These are phyloP conservation scores for Sicyos baderoa DNA, from an alignment of 306 rosid species.

Conservation along the genomic window DNA sequence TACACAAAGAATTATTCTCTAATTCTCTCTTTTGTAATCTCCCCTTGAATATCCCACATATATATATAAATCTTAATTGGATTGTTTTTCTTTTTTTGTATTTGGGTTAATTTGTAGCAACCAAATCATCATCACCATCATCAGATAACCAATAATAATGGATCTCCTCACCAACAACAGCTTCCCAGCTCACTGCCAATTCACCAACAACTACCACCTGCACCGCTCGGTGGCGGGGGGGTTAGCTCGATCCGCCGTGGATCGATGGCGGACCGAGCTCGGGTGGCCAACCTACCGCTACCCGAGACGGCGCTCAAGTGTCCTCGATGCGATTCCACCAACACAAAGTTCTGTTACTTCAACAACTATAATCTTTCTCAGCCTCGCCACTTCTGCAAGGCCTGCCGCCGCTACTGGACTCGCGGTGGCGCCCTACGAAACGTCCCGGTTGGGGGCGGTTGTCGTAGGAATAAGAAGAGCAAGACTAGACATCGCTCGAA, in stretches of 20 bases:
- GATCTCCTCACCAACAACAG: conserved; percentile 35
- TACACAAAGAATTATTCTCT: conserved; percentile 3
- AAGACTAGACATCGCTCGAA: conserved; percentile 48
- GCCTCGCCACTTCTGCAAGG: conserved; percentile 94
- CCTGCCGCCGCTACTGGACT: conserved; percentile 96
- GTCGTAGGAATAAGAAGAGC: conserved; percentile 80
- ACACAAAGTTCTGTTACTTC: too few species aligned
- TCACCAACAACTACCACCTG: conserved; percentile 12
- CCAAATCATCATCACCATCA: background rate
- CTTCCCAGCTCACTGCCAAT: conserved; percentile 33
- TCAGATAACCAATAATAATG: conserved; percentile 22
- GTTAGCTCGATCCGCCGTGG: conserved; percentile 45
- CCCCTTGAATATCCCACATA: conserved; percentile 20
- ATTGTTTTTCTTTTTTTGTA: background rate
- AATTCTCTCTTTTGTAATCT: conserved; percentile 15
- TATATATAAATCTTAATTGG: background rate
- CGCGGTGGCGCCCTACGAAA: conserved; percentile 73
- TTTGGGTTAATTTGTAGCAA: background rate
- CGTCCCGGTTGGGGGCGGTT: conserved; percentile 92
- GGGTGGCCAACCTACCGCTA: conserved; percentile 64
- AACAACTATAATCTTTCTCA: conserved; percentile 74
- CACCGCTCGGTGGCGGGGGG: conserved; percentile 1
- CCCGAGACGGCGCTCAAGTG: conserved; percentile 69
- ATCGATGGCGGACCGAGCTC: conserved; percentile 85
- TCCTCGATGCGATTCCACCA: too few species aligned